Conservation (phyloP, 176 grass and related monocot genomes). For the Juncus inflexus region DNA sequence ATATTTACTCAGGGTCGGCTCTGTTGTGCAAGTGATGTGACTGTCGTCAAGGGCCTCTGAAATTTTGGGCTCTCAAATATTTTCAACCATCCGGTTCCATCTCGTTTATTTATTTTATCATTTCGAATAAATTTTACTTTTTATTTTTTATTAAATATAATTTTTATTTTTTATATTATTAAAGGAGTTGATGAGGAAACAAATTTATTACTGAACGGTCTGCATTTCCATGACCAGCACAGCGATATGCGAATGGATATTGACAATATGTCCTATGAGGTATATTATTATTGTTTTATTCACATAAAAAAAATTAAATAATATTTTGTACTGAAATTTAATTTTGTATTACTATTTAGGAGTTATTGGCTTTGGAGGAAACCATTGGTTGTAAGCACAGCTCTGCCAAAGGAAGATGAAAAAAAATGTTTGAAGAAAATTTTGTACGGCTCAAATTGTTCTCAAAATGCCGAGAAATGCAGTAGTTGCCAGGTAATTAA, state of each 20-base stretch:
- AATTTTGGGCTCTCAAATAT: no score
- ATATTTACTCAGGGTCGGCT: no score
- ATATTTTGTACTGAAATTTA: conserved; percentile 2
- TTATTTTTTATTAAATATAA: conserved; percentile 31
- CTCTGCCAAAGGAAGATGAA: conserved; percentile 68
- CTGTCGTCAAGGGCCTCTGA: no score
- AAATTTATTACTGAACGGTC: conserved; percentile 44
- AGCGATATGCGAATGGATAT: conserved; percentile 96
- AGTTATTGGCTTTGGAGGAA: conserved; percentile 79
- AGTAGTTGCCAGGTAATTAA: conserved; percentile 79
- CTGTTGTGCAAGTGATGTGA: no score
- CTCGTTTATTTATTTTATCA: conserved; percentile 19
- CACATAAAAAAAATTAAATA: no score
- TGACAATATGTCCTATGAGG: conserved; percentile 97
- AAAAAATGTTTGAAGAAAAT: conserved; percentile 40
- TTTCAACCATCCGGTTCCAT: conserved; percentile 53
- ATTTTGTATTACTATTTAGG: conserved; percentile 33
- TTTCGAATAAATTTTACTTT: conserved; percentile 19
- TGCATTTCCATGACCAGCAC: conserved; percentile 66
- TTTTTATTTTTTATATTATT: conserved; percentile 21
- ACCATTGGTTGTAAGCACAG: conserved; percentile 84
- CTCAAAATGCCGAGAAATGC: conserved; percentile 64
- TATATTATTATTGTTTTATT: conserved; percentile 30
- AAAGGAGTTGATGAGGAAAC: conserved; percentile 74
- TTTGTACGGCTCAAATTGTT: conserved; percentile 27